Evolutionary conservation across 2,329 filamentous ascomycete species (phyloP).

Genomic region (Juglanconis oblonga): DNA sequence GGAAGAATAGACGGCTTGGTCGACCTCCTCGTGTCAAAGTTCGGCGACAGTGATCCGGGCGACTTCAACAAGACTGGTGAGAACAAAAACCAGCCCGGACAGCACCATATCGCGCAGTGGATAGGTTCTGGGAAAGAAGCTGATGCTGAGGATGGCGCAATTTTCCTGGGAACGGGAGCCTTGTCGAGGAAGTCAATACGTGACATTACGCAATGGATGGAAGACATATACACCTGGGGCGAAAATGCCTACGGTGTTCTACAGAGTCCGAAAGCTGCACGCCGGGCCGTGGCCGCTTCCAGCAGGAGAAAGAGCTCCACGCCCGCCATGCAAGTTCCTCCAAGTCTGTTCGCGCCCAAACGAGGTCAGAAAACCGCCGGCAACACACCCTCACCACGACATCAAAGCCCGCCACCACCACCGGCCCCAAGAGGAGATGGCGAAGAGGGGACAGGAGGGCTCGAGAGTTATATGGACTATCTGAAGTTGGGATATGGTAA

Average conservation of each 20-base stretch:
- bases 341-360: constrained; percentile 14
- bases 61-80: constrained; percentile 24
- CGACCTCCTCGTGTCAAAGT: constrained; percentile 84
- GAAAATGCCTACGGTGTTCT: constrained; percentile 80
- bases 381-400: not conserved
- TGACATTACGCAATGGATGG: constrained; percentile 80
- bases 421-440: not conserved
- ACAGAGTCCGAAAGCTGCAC: constrained; percentile 70
- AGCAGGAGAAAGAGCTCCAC: constrained; percentile 26
- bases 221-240: constrained; percentile 81
- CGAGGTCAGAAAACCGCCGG: not conserved
- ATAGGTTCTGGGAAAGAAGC: constrained; percentile 69
- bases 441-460: constrained; percentile 33
- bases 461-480: constrained; percentile 60
- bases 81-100: constrained; percentile 22
- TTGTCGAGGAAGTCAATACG: constrained; percentile 69
- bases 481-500: constrained; percentile 66
- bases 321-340: constrained; percentile 11
- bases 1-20: constrained; percentile 77
- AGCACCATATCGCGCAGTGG: constrained; percentile 50
- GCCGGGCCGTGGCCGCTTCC: constrained; percentile 42
- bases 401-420: not conserved
- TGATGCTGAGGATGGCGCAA: constrained; percentile 72
- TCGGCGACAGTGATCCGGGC: constrained; percentile 53
- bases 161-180: constrained; percentile 79